Evolutionary conservation across 1,284 basidiomycete species (phyloP), one percentile per base, ranked within the genome.

Genomic region (Melampsora americana): DNA sequence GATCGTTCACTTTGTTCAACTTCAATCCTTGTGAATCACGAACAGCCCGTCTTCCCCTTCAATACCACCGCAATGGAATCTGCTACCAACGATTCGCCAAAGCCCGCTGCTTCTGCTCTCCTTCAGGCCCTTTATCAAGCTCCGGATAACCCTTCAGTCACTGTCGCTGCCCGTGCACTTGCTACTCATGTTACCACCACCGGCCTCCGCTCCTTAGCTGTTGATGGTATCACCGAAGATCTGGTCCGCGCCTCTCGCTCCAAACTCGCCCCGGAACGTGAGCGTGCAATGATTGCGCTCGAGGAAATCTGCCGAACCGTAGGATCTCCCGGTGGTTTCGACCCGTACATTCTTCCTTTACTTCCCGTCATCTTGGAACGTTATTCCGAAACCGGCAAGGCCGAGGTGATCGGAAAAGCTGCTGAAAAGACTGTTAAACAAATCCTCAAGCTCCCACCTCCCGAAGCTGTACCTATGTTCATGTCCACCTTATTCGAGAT

Each of bases 181-280:
- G 81, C 83, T 42, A 79, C 79, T 32, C 81, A 83, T 78, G 79
- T 84, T 76, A 82, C 83, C 79, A 66, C 79, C 42, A 78, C 79
- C 70, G 82, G 83, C 44, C 77, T 85, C 6, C 81, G 82, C 44
- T 78, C 80, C 1, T 78, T 84, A 60, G 80, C 80, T 26, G 77
- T 79, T 73, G 81, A 84, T 64, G 79, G 78, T 66, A 83, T 84
- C 78, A 78, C 83, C 65, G 81, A 81, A 50, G 82, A 82, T 53
- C 80, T 85, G 50, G 76, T 81, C 73, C 81, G 81, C 72, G 85
- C 92, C 26, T 87, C 87, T 78, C 93, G 93, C 84, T 93, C 93
- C 85, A 93, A 93, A 85, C 92, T 90, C 30, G 92, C 90, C 64
- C 93, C 89, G 82, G 95, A 96, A 84, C 90, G 94, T 79, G 94